Percentiles rank a stretch among this genome's conserved stretches.
Conservation (phyloP, 164 flowering plant genomes). For the Nelumbo lutea region DNA sequence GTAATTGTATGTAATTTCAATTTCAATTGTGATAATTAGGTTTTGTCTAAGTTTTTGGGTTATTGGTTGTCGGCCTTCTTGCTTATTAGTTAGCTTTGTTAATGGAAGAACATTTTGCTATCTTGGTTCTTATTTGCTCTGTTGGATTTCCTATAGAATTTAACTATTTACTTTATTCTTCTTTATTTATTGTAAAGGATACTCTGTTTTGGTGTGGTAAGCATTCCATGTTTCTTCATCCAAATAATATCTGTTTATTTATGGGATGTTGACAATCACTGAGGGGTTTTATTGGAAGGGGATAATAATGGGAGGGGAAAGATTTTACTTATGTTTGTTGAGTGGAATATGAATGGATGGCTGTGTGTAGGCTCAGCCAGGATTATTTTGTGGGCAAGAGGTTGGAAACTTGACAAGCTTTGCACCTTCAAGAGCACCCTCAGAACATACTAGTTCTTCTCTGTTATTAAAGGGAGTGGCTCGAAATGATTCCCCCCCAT, state of each 20-base stretch:
- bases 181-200: not conserved
- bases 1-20: too few species aligned
- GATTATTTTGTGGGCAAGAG: slow-evolving; percentile 82
- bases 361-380: slow-evolving; percentile 99
- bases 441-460: slow-evolving; percentile 51
- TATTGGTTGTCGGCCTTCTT: too few species aligned
- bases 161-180: not conserved
- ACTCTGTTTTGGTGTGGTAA: not conserved
- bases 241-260: not conserved
- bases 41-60: too few species aligned
- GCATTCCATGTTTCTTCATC: not conserved
- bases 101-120: too few species aligned
- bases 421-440: slow-evolving; percentile 51
- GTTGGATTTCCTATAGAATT: not conserved
- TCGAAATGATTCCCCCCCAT: slow-evolving; percentile 94
- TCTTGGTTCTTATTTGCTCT: not conserved
- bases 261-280: not conserved
- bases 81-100: too few species aligned
- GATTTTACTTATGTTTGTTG: slow-evolving; percentile 23
- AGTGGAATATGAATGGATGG: slow-evolving; percentile 62
- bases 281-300: slow-evolving; percentile 3
- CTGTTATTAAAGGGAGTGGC: slow-evolving; percentile 57
- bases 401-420: slow-evolving; percentile 65
- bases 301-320: slow-evolving; percentile 8
- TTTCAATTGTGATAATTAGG: too few species aligned